Base-by-base conservation (phyloP, 192 early-diverging fungal species). In the Cladochytrium replicatum region DNA sequence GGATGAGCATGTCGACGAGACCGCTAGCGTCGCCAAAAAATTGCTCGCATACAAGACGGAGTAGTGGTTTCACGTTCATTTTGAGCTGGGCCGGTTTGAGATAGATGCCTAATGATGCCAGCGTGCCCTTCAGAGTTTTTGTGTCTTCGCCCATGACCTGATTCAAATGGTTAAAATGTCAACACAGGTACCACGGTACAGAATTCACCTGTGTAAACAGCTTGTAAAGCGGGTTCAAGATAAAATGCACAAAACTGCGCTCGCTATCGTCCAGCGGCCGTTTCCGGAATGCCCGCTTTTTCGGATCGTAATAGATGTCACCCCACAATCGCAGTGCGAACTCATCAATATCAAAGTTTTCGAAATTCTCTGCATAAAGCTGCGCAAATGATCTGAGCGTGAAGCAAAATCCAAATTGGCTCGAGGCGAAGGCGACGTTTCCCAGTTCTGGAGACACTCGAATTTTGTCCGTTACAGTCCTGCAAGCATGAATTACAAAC, bases 261-360 rank as follows among this genome's bases (percentile, higher is more conserved):
- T 78, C 69, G 21, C 26, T 21, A 3, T 71, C 69, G 29, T 73
- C 67, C 9, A 71, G 32, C 19, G 85, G 64, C 61, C 80, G 84
- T 27, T 86, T 83, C 32, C 78, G 70, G 62, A 99, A 99, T 2
- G 77, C 81, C 22, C 89, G 75, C 9, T 75, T 81, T n/a, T 78
- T 71, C 0, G 75, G 53, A 57, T 94, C 80, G 63, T 84, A 94
- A 67, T 83, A 93, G 26, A 99, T 78, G 60, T 99, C 91, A 28
- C 96, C 96, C 96, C 96, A 99, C 13, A 99, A 70, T 8, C 93
- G 88, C 64, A 80, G 74, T 1, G 90, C 86, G 50, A 99, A 87
- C 13, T 84, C 87, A 17, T 82, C 72, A 7, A 80, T 61, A 54
- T 87, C 82, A 41, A 91, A 63, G 37, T 43, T 41, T 32, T 60